Evolutionary conservation across 331 rosid species (phyloP).

Genomic region (Dryas integrifolia): DNA sequence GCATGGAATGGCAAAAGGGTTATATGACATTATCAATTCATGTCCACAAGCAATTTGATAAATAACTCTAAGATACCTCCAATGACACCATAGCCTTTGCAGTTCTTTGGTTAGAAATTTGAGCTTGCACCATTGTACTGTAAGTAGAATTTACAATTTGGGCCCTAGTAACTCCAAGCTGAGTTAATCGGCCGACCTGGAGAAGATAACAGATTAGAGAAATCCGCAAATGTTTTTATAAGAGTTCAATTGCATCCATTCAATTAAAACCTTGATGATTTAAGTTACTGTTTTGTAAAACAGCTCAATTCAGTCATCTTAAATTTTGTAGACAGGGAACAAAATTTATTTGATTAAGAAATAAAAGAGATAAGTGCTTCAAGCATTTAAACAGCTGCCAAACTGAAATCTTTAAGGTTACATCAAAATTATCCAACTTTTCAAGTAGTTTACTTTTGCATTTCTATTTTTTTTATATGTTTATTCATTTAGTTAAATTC

Average conservation of each 20-base stretch:
- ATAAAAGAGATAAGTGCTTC: neutral
- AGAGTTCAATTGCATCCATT: neutral
- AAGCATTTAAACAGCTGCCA: neutral
- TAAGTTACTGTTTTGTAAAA: neutral
- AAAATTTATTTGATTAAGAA: neutral
- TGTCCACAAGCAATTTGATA: neutral
- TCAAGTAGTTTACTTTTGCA: neutral
- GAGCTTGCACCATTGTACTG: slow-evolving; percentile 25
- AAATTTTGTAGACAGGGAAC: neutral
- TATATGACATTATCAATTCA: neutral
- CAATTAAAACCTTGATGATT: neutral
- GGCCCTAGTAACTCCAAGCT: slow-evolving; percentile 23
- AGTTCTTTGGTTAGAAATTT: slow-evolving; percentile 14
- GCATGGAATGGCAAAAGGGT: neutral
- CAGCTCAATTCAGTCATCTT: neutral
- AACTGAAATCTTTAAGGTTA: neutral
- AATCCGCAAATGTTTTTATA: neutral
- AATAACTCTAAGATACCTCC: slow-evolving; percentile 21
- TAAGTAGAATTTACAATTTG: slow-evolving; percentile 19
- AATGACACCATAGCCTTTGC: slow-evolving; percentile 1
- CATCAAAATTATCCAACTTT: neutral
- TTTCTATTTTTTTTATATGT: neutral
- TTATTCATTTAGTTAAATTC: neutral
- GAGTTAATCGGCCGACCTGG: slow-evolving; percentile 33
- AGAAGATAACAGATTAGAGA: neutral